Evolutionary conservation across 768 basidiomycete genomes (phyloP), one percentile per base, ranked within the genome.

Genomic region (Tremella fuciformis): DNA sequence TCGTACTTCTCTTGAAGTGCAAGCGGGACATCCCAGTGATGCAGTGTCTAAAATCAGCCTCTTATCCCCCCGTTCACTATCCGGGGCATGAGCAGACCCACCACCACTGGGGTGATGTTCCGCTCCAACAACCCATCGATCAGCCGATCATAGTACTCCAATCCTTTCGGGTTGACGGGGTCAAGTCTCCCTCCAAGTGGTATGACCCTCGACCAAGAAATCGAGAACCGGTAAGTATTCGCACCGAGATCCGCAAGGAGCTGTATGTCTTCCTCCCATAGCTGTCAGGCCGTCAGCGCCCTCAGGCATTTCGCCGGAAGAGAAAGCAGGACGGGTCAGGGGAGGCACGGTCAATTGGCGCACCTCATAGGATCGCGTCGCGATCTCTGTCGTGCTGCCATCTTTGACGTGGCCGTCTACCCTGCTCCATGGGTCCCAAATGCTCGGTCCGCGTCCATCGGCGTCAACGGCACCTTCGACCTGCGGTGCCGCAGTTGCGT

Each of bases 21-120:
- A 69, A 86, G 86, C 13, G 87, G 87, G 13, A 88, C 81, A 69
- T 88, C 87, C 87, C 87, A 88, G 70, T 87, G 67, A 62, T 34
- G 41, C 37, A 54, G 25, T 56, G 67, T 1, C 46, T 60, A 46
- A 62, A 62, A 19, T 34, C 29, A 37, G 18, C 21, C 13, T 38
- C 15, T 24, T 39, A 38, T 25, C 38, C 51, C 22, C 7, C 22
- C 24, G 13, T 13, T 11, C 39, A n/a, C 11, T 21, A n/a, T n/a
- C n/a, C n/a, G n/a, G n/a, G n/a, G n/a, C 86, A 86, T 57, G 19
- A 15, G 15, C n/a, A 49, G 34, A 62, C 57, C 53, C 46, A 58
- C 56, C n/a, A 46, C 64, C 24, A 84, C 80, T 19, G 72, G 74
- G 1, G 79, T 80, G 71, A 88, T 88, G 2, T 82, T 84, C 47